Conservation (phyloP, 495 filamentous ascomycete species). For the Tuber microsphaerosporum region DNA sequence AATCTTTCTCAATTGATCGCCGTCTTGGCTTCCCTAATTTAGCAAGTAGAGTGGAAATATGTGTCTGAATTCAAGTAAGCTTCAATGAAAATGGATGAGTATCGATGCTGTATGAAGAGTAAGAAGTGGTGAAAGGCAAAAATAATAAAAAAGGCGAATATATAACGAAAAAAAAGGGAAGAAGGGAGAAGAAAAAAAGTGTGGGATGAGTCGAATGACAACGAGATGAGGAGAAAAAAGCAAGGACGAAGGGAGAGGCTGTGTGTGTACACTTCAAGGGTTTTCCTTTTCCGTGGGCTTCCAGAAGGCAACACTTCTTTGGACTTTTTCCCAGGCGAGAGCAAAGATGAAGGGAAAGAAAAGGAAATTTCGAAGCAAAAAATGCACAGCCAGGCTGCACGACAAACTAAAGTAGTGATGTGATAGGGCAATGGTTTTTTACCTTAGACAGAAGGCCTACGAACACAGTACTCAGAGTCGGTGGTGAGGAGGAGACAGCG, state of each 20-base stretch:
- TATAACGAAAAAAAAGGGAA: neutral
- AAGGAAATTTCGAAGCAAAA: neutral
- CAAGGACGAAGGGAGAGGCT: neutral
- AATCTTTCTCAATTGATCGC: neutral
- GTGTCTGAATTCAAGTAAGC: neutral
- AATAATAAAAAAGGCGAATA: neutral
- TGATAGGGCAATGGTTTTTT: neutral
- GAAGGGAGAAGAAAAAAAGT: neutral
- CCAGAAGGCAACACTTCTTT: neutral
- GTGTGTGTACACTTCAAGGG: neutral
- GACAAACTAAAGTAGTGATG: neutral
- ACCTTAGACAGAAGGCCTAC: neutral
- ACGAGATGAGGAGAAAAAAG: neutral
- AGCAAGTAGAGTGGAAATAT: neutral
- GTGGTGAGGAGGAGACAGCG: slow-evolving; percentile 7
- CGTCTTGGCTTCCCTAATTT: neutral
- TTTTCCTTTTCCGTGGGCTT: neutral
- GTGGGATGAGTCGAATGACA: neutral
- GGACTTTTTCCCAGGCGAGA: neutral
- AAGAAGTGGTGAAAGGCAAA: neutral
- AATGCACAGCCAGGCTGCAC: neutral
- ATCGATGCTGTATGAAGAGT: neutral
- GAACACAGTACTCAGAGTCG: neutral
- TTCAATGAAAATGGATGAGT: neutral
- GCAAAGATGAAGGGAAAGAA: neutral